Evolutionary conservation across 225 moss, liverwort and hornwort species (phyloP), one percentile per base, ranked within the genome.

Genomic region (Marchantia paleacea): DNA sequence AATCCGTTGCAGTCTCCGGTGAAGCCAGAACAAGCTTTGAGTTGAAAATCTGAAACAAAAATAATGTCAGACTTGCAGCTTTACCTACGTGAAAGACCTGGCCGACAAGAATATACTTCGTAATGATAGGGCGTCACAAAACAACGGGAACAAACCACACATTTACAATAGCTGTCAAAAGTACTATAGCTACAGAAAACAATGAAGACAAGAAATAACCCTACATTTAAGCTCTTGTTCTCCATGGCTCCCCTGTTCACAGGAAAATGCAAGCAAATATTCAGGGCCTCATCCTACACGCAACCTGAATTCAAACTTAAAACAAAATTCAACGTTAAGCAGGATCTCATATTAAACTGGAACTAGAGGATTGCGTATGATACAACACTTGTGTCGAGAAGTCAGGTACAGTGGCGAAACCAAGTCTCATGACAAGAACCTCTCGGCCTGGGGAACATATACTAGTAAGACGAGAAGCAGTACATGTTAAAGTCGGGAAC

Each of bases 401-500:
- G 6, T 57, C 19, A 12, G 57, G 14, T 57, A 57, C 57, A 57
- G 19, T 2, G 39, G 39, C 39, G 39, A 39, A 39, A 39, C 39
- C 39, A 39, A 39, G 39, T 39, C 39, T 39, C 39, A 39, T 39
- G 39, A 39, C 39, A 39, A 39, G 39, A 39, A 39, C 39, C 39
- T 39, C 39, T 39, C 39, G 2, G 39, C 39, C 39, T 39, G 39
- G 39, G 39, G 15, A 58, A 58, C 15, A 58, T 39, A 5, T 39
- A 5, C 39, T 39, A 39, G 39, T 39, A 39, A 68, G 31, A 28
- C 12, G 73, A 22, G 52, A 24, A 13, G 18, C 53, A 87, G 86
- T 83, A 92, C 97, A 97, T 97, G 75, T 97, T 97, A 69, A 97
- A 97, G 78, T 97, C 97, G 8, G 97, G 97, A 39, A 97, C 97